Evolutionary conservation across 768 basidiomycete species (phyloP).

Genomic region (Boletus rex-veris): DNA sequence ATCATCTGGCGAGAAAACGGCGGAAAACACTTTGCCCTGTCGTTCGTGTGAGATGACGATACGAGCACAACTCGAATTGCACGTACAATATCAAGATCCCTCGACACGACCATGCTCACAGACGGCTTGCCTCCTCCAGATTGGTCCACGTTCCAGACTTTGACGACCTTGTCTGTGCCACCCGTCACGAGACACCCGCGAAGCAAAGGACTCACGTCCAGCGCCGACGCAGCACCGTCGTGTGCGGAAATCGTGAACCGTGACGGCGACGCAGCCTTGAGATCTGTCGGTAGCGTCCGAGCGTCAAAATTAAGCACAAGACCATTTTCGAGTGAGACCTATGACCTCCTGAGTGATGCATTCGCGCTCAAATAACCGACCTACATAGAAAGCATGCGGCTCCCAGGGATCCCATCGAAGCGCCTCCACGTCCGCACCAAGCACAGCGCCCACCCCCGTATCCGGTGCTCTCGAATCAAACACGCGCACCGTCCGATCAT

Average conservation of each 20-base stretch:
- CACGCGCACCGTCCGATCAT: slow-evolving; percentile 90
- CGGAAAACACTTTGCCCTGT: slow-evolving; percentile 95
- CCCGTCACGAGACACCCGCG: slow-evolving; percentile 91
- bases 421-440: slow-evolving; percentile 92
- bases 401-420: slow-evolving; percentile 97
- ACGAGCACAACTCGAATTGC: background rate
- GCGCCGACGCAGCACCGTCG: slow-evolving; percentile 81
- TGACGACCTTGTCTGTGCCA: slow-evolving; percentile 92
- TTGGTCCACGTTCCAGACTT: slow-evolving; percentile 91
- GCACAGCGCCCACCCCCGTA: slow-evolving; percentile 74
- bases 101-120: slow-evolving; percentile 79
- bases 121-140: slow-evolving; percentile 58
- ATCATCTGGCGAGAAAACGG: slow-evolving; percentile 90
- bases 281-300: slow-evolving; percentile 70
- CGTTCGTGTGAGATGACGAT: background rate
- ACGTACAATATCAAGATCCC: slow-evolving; percentile 89
- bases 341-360: background rate
- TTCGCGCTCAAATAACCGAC: slow-evolving; percentile 23
- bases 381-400: slow-evolving; percentile 77
- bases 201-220: slow-evolving; percentile 89
- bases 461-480: slow-evolving; percentile 89
- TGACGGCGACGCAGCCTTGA: slow-evolving; percentile 60
- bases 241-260: slow-evolving; percentile 92
- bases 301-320: slow-evolving; percentile 90
- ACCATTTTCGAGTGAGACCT: slow-evolving; percentile 96